Conservation (phyloP, 495 filamentous ascomycete species). For the Aspergillus saccharolyticus region DNA sequence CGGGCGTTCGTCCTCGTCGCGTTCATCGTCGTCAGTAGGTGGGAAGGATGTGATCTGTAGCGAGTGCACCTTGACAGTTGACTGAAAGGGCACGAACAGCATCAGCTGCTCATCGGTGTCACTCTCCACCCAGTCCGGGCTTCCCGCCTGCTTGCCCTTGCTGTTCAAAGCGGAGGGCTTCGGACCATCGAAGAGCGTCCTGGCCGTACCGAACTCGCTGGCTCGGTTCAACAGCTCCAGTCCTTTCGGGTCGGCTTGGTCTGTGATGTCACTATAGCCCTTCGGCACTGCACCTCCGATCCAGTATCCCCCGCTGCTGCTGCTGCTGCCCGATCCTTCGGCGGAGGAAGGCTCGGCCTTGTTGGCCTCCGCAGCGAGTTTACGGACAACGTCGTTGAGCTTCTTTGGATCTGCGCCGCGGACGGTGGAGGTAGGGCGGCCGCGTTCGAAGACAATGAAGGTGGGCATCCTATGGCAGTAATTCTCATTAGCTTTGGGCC, state of each 20-base stretch:
- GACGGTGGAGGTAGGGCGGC: conserved; percentile 60
- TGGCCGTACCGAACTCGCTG: conserved; percentile 59
- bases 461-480: conserved; percentile 57
- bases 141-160: conserved; percentile 46
- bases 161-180: conserved; percentile 67
- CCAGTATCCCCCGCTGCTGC: conserved; percentile 54
- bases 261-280: conserved; percentile 78
- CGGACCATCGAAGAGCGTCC: conserved; percentile 63
- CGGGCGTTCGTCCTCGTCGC: conserved; percentile 66
- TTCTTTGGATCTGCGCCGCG: conserved; percentile 66
- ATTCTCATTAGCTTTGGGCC: background rate
- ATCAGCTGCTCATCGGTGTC: conserved; percentile 98
- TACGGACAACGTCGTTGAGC: conserved; percentile 64
- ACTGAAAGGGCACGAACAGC: conserved; percentile 87
- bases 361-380: conserved; percentile 66
- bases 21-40: conserved; percentile 35
- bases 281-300: conserved; percentile 66
- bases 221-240: conserved; percentile 85
- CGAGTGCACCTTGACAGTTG: conserved; percentile 84
- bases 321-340: conserved; percentile 32
- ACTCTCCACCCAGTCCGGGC: conserved; percentile 89
- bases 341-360: conserved; percentile 43
- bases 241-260: conserved; percentile 70
- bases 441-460: conserved; percentile 84
- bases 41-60: conserved; percentile 83